Base-by-base conservation (phyloP, 108 stramenopile genomes). In the Bacterosira constricta region DNA sequence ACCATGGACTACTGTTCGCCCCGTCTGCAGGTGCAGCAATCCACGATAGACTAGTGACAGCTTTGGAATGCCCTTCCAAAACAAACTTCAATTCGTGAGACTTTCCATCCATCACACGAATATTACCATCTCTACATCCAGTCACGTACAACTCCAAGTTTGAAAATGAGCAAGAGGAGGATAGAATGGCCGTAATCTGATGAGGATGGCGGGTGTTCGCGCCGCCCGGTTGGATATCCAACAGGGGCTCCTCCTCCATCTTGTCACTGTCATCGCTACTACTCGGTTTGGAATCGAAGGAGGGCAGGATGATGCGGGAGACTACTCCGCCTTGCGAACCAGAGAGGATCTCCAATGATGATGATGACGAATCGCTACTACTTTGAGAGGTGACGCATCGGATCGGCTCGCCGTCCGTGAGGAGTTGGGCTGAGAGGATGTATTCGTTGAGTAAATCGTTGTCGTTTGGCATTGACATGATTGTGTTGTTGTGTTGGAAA, bases 41-140 rank as follows among this genome's bases (percentile, higher is more conserved):
- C 76, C 85, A 83, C 2, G 90, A 61, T 10, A 95, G 56, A 69
- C 85, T 85, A 0, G 94, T 90, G 4, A 95, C 94, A 29, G 90
- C 82, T 66, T 95, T 95, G 53, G 84, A 75, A 60, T 95, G 94
- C 41, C 94, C 94, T 46, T 78, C 71, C 41, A 95, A 55, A 1
- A 68, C 64, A 9, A 37, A 58, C 18, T 62, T 52, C 26, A 87
- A 63, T 52, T 78, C 59, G 50, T 92, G 87, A 4, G 75, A 57
- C 10, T 10, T 35, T 4, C 68, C 55, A 69, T 88, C 82, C 71
- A 92, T 88, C 31, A 91, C 31, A 1, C 94, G 86, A 66, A 95
- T 85, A 42, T 71, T 77, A 23, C 79, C 80, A 63, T 95, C 94
- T 36, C 89, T 91, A 71, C 91, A 92, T 23, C 90, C 94, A 4